Conservation (phyloP, 2,329 filamentous ascomycete species). For the Botrytis medusae region DNA sequence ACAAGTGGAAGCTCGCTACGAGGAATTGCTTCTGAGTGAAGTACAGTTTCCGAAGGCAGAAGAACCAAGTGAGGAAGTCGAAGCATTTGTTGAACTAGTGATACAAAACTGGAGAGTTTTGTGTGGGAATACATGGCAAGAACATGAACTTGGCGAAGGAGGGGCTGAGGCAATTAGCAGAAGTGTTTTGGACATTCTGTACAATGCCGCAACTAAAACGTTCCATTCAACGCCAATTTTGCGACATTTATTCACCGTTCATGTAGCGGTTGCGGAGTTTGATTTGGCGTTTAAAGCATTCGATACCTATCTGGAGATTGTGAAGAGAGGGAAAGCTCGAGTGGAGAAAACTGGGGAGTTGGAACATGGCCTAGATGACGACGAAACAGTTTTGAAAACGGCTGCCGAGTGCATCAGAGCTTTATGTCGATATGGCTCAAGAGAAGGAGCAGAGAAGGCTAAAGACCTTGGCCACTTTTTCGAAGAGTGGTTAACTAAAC, state of each 20-base stretch:
- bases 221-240: slow-evolving; percentile 93
- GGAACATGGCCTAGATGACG: slow-evolving; percentile 73
- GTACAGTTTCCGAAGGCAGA: slow-evolving; percentile 82
- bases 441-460: slow-evolving; percentile 75
- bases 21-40: slow-evolving; percentile 73
- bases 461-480: slow-evolving; percentile 68
- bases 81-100: slow-evolving; percentile 75
- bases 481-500: slow-evolving; percentile 71
- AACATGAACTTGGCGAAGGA: slow-evolving; percentile 77
- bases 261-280: slow-evolving; percentile 85
- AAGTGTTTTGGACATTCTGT: slow-evolving; percentile 81
- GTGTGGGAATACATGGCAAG: slow-evolving; percentile 76
- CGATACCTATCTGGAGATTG: slow-evolving; percentile 86
- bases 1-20: slow-evolving; percentile 75
- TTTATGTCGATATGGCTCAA: slow-evolving; percentile 77
- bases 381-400: slow-evolving; percentile 73
- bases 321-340: slow-evolving; percentile 80
- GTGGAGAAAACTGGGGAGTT: slow-evolving; percentile 73
- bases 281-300: slow-evolving; percentile 88
- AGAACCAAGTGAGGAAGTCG: slow-evolving; percentile 74
- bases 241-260: slow-evolving; percentile 81
- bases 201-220: slow-evolving; percentile 86
- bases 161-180: slow-evolving; percentile 74
- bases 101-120: slow-evolving; percentile 84
- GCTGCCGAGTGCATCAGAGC: slow-evolving; percentile 77